phyloP scores from a whole-genome alignment of 2,329 filamentous ascomycete genomes.

The Apiospora sp. region DNA sequence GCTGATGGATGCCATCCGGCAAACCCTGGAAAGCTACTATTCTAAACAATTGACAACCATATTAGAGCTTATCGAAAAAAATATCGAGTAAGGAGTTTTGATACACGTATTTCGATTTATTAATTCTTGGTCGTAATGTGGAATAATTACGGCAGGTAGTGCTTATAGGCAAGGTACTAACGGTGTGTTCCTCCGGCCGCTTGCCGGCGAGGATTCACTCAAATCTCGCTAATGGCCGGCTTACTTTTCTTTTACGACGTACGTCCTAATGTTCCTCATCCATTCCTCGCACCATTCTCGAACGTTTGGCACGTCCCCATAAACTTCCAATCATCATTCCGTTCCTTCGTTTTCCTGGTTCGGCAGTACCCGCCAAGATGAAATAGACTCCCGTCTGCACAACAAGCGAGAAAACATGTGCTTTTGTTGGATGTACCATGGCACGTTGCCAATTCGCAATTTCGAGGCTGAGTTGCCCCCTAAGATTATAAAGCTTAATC shows the following conservation, averaged over 20 bases:
- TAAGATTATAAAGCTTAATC: slow-evolving; percentile 25
- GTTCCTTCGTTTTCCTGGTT: neutral
- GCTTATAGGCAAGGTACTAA: too few species aligned
- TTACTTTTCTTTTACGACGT: neutral
- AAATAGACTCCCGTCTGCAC: slow-evolving; percentile 7
- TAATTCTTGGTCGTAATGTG: too few species aligned
- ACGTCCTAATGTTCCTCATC: neutral
- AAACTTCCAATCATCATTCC: slow-evolving; percentile 10
- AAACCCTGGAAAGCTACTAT: too few species aligned
- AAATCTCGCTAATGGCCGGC: slow-evolving; percentile 6
- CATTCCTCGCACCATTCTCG: slow-evolving; percentile 7
- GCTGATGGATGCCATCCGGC: neutral
- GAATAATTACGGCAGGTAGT: too few species aligned
- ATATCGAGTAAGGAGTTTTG: too few species aligned
- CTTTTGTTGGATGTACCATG: slow-evolving; percentile 10
- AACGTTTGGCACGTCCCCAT: neutral
- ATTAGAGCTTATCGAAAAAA: too few species aligned
- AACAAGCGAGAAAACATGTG: neutral
- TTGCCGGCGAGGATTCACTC: neutral
- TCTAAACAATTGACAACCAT: too few species aligned
- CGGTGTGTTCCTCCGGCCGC: too few species aligned
- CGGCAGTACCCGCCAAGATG: slow-evolving; percentile 3
- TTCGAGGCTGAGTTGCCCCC: neutral
- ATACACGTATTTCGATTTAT: too few species aligned
- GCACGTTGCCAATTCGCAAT: slow-evolving; percentile 7